Base-by-base conservation (phyloP, 192 early-diverging fungal species). In the Helicostylum pulchrum region DNA sequence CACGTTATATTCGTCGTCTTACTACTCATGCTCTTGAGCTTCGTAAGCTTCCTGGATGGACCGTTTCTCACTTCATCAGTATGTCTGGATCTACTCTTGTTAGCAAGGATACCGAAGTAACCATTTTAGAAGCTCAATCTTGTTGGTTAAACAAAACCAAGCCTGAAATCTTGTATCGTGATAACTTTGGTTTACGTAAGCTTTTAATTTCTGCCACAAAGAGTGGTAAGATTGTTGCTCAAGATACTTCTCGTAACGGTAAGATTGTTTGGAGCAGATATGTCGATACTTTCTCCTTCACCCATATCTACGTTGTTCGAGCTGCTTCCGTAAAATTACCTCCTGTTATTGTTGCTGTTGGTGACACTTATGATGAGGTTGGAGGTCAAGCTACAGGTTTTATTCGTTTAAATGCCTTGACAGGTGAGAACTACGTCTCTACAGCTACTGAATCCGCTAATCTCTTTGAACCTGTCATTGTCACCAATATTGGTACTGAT, bases 161-260 rank as follows among this genome's bases (percentile, higher is more conserved):
- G 8, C 17, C 45, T 0, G 68, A 70, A 7, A 56, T 69, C 32
- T 62, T 85, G 10, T 76, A 84, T 49, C 70, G 86, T 15, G 90
- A 91, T 56, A 73, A 77, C 55, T 84, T 87, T 79, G 97, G 97
- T 2, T 82, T 96, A 62, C 87, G 92, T 61, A 96, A 98, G 73
- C 77, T 98, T n/a, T 73, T 92, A 19, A 72, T 99, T 11, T 89
- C 94, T 69, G 86, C 81, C 7, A 84, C 94, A 15, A 55, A 74
- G 3, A 91, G 82, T 2, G 94, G 94, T 64, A 92, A 93, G 54
- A 52, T 98, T 11, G 76, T 92, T 31, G 95, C 92, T 5, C 76
- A 95, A 19, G 89, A 94, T 65, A 91, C 95, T 43, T 81, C 76
- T 53, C 84, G 73, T 50, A 77, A 83, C 47, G 95, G 95, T 3